Evolutionary conservation across 2,329 filamentous ascomycete species (phyloP).

Genomic region (Zasmidium cellare): DNA sequence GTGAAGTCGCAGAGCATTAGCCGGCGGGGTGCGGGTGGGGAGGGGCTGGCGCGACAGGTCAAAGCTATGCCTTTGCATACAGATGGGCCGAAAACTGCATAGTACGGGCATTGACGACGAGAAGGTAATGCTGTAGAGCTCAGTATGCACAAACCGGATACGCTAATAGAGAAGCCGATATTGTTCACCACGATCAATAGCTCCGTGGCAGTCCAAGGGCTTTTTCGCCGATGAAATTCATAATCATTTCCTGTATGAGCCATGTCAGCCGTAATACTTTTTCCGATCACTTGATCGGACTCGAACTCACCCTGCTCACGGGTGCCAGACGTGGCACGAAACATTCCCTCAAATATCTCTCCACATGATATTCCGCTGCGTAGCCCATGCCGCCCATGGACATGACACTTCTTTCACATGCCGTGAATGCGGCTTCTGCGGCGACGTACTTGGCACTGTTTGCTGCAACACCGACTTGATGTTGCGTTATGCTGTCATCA

Average conservation of each 20-base stretch:
- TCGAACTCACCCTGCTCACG: slow-evolving; percentile 50
- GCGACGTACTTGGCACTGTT: slow-evolving; percentile 61
- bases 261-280: background rate
- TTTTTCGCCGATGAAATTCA: slow-evolving; percentile 71
- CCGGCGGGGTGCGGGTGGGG: too few species aligned
- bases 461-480: slow-evolving; percentile 55
- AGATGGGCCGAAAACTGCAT: too few species aligned
- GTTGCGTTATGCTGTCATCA: slow-evolving; percentile 41
- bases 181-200: slow-evolving; percentile 48
- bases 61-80: too few species aligned
- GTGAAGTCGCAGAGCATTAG: too few species aligned
- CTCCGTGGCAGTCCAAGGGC: slow-evolving; percentile 66
- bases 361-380: slow-evolving; percentile 63
- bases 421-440: slow-evolving; percentile 61
- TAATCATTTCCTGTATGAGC: slow-evolving; percentile 64
- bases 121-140: too few species aligned
- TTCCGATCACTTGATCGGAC: background rate
- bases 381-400: slow-evolving; percentile 65
- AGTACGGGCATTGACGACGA: too few species aligned
- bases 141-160: too few species aligned
- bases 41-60: too few species aligned
- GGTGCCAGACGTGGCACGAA: slow-evolving; percentile 62
- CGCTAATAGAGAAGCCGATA: too few species aligned
- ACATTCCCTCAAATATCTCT: slow-evolving; percentile 60
- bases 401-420: slow-evolving; percentile 60